These are phyloP conservation scores for Gastrolobium villosum DNA, from an alignment of 306 rosid species.

Conservation along the genomic window DNA sequence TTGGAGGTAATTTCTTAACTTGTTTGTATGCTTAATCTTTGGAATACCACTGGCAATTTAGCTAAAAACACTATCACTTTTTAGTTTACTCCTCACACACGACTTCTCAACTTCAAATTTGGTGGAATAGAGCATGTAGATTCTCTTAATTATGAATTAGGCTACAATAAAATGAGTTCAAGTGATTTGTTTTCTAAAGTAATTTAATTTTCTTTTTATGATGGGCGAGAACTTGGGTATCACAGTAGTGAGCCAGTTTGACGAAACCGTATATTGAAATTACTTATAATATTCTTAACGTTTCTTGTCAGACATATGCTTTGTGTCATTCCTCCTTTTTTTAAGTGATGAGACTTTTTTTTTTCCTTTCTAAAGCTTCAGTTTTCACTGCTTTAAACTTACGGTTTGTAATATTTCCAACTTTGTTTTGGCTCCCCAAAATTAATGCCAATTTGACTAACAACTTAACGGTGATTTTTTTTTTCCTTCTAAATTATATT, in stretches of 20 bases:
- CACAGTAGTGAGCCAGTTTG: constrained; percentile 20
- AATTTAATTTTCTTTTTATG: not conserved
- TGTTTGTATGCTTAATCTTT: constrained; percentile 27
- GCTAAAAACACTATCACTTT: not conserved
- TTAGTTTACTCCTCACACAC: constrained; percentile 15
- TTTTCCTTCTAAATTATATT: not conserved
- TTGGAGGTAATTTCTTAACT: constrained; percentile 76
- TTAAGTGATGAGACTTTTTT: not conserved
- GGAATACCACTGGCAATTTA: not conserved
- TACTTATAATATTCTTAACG: constrained; percentile 15
- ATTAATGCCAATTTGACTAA: constrained; percentile 15
- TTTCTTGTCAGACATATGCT: constrained; percentile 28
- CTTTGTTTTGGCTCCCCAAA: not conserved
- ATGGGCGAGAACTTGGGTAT: constrained; percentile 24
- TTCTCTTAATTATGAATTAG: constrained; percentile 17
- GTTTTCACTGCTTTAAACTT: constrained; percentile 15
- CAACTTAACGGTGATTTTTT: not conserved
- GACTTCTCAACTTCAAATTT: constrained; percentile 3
- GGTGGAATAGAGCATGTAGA: not conserved
- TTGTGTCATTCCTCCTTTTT: constrained; percentile 7
- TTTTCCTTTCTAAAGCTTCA: not conserved
- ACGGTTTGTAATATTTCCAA: constrained; percentile 5
- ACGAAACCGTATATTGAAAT: constrained; percentile 12
- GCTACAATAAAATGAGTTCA: constrained; percentile 17
- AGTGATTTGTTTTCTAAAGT: constrained; percentile 3